These are phyloP conservation scores for Pythium biforme DNA, from an alignment of 352 stramenopile species.

Conservation along the genomic window DNA sequence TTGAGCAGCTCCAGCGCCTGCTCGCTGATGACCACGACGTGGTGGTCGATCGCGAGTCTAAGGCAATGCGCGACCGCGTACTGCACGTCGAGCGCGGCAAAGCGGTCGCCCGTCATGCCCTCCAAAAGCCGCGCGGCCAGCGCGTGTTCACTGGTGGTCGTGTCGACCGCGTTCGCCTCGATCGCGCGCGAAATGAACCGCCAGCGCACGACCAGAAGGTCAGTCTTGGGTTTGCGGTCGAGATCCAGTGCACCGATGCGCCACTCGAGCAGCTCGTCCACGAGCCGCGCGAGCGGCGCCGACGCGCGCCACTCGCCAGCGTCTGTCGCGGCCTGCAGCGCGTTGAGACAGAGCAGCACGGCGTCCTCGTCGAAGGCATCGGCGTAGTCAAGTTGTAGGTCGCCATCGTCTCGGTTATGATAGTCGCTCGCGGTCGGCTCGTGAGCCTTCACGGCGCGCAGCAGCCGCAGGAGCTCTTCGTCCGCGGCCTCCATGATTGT, in stretches of 20 bases:
- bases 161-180: neutral
- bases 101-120: slow-evolving; percentile 23
- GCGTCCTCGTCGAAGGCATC: slow-evolving; percentile 24
- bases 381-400: slow-evolving; percentile 8
- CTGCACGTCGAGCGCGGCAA: slow-evolving; percentile 25
- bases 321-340: slow-evolving; percentile 17
- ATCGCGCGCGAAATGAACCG: slow-evolving; percentile 12
- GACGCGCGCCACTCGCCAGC: slow-evolving; percentile 7
- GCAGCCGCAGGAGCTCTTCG: slow-evolving; percentile 19
- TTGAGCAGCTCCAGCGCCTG: slow-evolving; percentile 49
- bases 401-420: neutral
- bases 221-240: slow-evolving; percentile 18
- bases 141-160: neutral
- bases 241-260: slow-evolving; percentile 1
- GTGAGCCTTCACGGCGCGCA: slow-evolving; percentile 26
- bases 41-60: neutral
- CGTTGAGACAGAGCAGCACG: slow-evolving; percentile 23
- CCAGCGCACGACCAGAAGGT: slow-evolving; percentile 21
- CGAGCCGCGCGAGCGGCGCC: slow-evolving; percentile 6
- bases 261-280: slow-evolving; percentile 25
- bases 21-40: slow-evolving; percentile 22
- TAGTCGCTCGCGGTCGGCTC: neutral
- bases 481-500: slow-evolving; percentile 4
- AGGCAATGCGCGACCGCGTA: slow-evolving; percentile 18
- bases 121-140: slow-evolving; percentile 6